Conservation (phyloP, 345 rosid species). For the Euphorbia lathyris region DNA sequence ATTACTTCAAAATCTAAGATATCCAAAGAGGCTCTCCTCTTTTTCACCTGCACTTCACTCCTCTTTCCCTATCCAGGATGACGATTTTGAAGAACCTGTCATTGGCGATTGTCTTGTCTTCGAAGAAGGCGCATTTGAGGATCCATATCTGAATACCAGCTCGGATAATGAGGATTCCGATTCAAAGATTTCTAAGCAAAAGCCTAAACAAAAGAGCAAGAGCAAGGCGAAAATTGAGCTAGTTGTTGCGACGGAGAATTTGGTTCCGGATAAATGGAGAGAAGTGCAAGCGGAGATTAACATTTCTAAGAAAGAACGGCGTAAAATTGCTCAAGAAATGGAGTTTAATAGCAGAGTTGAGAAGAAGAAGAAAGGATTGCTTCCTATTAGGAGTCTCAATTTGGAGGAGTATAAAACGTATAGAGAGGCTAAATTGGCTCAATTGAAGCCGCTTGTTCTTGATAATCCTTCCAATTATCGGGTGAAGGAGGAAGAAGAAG, state of each 20-base stretch:
- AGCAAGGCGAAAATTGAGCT: slow-evolving; percentile 16
- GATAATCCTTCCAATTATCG: slow-evolving; percentile 45
- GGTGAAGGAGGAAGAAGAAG: slow-evolving; percentile 11
- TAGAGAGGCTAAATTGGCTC: slow-evolving; percentile 62
- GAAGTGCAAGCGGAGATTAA: slow-evolving; percentile 77
- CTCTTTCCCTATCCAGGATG: slow-evolving; percentile 25
- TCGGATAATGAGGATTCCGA: not conserved
- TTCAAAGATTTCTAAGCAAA: not conserved
- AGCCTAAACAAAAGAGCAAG: slow-evolving; percentile 22
- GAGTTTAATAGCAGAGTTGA: slow-evolving; percentile 78
- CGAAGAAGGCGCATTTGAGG: slow-evolving; percentile 85
- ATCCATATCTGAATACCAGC: slow-evolving; percentile 49
- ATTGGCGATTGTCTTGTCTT: slow-evolving; percentile 91
- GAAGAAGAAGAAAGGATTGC: slow-evolving; percentile 54
- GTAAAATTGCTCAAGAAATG: slow-evolving; percentile 69
- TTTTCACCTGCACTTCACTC: slow-evolving; percentile 42
- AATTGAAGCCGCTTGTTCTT: slow-evolving; percentile 60
- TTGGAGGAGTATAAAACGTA: slow-evolving; percentile 55
- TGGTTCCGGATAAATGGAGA: slow-evolving; percentile 87
- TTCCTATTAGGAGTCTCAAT: slow-evolving; percentile 57
- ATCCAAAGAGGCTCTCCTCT: slow-evolving; percentile 31
- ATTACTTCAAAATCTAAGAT: slow-evolving; percentile 19
- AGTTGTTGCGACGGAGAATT: slow-evolving; percentile 49
- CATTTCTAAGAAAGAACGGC: slow-evolving; percentile 76
- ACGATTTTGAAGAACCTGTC: slow-evolving; percentile 29